Base-by-base conservation (phyloP, 169 alveolate genomes). In the Plasmodium knowlesi region DNA sequence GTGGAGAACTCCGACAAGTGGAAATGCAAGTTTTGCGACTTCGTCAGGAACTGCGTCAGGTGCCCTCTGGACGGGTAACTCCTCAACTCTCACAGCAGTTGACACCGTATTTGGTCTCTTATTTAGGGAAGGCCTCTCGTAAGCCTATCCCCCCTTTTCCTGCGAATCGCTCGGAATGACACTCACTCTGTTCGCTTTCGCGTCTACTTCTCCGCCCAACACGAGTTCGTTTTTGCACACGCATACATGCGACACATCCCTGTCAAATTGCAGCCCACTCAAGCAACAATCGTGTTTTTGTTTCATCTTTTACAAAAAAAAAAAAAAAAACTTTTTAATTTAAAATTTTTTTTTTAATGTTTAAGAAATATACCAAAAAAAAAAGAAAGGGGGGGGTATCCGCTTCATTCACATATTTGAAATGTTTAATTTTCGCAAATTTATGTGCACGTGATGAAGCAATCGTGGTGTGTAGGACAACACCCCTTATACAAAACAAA, bases 21-120 rank as follows among this genome's bases (percentile, higher is more conserved):
- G 98, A 96, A 96, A 95, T 96, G 98, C 80, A 96, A 94, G 83
- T 94, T 95, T 82, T 96, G 98, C 83, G 97, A 96, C 76, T 95
- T 95, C 92, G 94, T 92, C 85, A 95, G 92, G 57, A 96, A 96
- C 46, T 96, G 98, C 67, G 96, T 95, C 16, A 93, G 93, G 19
- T 85, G 97, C 14, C 98, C 98, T 1, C 70, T 90, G 32, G 92
- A 90, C 25, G 30, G 30, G 12, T 90, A 54, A 37, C 14, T 19
- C 1, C 1, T 28, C 4, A 37, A 16, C 0, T 0, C 9, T 0
- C 25, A 37, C 8, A 16, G 19, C 57, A 0, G 19, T 4, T 46
- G 57, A 46, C 57, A 46, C 57, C 76, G 34, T 22, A 16, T n/a
- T 61, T 61, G 34, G 76, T 2, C 32, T 57, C 32, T 16, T 16